Base-by-base conservation (phyloP, 768 basidiomycete species). In the Dioszegia hungarica region DNA sequence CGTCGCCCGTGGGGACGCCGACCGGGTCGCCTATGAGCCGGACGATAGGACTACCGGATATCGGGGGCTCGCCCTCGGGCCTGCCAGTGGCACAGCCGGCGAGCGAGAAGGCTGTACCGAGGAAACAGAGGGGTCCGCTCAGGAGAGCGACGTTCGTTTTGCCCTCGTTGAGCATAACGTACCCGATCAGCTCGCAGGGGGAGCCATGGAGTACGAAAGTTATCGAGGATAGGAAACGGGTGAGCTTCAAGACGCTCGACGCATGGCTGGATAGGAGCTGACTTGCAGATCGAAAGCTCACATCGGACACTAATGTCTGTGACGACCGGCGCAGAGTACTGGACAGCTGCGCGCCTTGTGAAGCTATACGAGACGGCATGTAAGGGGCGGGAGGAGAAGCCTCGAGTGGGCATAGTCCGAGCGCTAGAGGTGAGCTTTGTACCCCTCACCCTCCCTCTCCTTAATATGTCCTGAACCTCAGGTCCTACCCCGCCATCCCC, bases 111-210 rank as follows among this genome's bases (percentile, higher is more conserved):
- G 58, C 49, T 6, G 28, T 46, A 3, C 3, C n/a, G 9, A 5
- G 45, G 45, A 43, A 59, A 24, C 67, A 67, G 43, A 74, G 77
- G 33, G 83, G 81, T 66, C 83, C 88, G 11, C 80, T 94, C 61
- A 90, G 89, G 70, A 79, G 89, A 47, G 95, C 93, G 0, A 89
- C 94, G 66, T 97, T 97, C 72, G 88, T 94, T 62, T 79, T 95
- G 12, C 89, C 89, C 0, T 82, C 88, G 64, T 82, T 95, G 64
- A 85, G 84, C 29, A 88, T 88, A 22, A 84, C 92, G 29, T 97
- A 98, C 74, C 91, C 92, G 0, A 93, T 97, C 73, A 88, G 87
- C 25, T 84, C 86, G 1, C 66, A 85, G 15, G 87, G 87, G 49
- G 89, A 94, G 6, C 93, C 93, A 1, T 88, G 84, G 45, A 88